Evolutionary conservation across 108 stramenopile genomes (phyloP), one percentile per base, ranked within the genome.

Genomic region (Stephanodiscus triporus): DNA sequence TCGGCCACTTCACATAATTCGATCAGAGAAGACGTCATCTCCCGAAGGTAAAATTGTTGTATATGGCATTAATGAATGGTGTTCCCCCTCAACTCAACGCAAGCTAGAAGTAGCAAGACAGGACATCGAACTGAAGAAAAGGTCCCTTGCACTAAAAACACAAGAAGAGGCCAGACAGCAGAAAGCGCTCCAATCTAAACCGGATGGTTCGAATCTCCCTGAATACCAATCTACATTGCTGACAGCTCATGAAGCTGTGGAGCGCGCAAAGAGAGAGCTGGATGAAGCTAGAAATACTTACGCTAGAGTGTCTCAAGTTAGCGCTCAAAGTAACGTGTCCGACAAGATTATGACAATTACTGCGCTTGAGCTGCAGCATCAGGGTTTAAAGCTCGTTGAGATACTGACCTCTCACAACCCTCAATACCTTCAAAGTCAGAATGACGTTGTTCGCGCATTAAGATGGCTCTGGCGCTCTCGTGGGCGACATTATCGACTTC

Each of bases 381-480:
- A 92, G 71, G 95, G 95, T 9, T 89, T 93, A 50, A 43, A 70
- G 43, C 57, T 93, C 6, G 70, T 93, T 29, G 72, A 87, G 66
- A 85, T 81, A 27, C 76, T 95, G 17, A 72, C 88, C 9, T 32
- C 56, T 22, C 22, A 86, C 32, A 83, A 95, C 68, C 22, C 36
- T n/a, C 62, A 22, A 7, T 92, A 90, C 66, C 67, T 95, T 17
- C 66, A 56, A 16, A 78, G 88, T 0, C 91, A 95, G 68, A 86
- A 86, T 53, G 91, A 91, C 50, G 84, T 95, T 53, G 77, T 92
- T 22, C 67, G 90, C 26, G 92, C 92, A 8, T 81, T 95, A 38
- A 86, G 91, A 14, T 90, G 88, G 92, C 82, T 95, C 0, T 95
- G 95, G 95, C 79, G 91, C 32, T 90, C 89, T 59, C 91, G 90